phyloP scores from a whole-genome alignment of 805 yeast genomes.

The Candida maesae region DNA sequence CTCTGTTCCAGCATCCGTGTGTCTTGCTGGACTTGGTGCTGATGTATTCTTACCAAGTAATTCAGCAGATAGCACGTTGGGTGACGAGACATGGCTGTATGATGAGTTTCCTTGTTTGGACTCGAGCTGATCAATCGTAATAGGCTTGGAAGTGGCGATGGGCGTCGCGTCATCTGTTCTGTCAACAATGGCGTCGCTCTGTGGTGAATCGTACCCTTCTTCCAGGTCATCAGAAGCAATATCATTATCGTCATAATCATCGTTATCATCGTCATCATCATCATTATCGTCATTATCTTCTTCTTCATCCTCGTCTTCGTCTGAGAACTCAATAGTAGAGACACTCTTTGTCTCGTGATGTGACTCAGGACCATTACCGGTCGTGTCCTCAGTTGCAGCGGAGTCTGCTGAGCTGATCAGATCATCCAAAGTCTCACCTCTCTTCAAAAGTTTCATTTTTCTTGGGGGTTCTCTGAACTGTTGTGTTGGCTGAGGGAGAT shows the following conservation, averaged over 20 bases:
- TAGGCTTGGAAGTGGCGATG: background rate
- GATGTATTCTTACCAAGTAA: background rate
- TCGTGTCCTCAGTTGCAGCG: too few species aligned
- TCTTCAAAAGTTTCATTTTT: conserved; percentile 33
- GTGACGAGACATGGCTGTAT: conserved; percentile 1
- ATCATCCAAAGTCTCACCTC: conserved; percentile 33
- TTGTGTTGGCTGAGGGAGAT: conserved; percentile 2
- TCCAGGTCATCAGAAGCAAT: too few species aligned
- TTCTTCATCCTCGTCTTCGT: conserved; percentile 3
- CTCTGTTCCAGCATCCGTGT: conserved; percentile 3
- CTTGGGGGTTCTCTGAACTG: conserved; percentile 16
- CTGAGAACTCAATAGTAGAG: conserved; percentile 22
- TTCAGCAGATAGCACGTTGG: conserved; percentile 1
- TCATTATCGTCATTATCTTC: background rate
- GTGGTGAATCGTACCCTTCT: too few species aligned
- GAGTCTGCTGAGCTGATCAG: too few species aligned
- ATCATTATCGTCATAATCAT: conserved; percentile 1
- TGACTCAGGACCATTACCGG: background rate
- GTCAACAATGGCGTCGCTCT: background rate
- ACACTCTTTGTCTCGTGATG: conserved; percentile 12
- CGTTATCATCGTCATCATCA: conserved; percentile 7
- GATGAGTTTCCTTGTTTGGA: background rate
- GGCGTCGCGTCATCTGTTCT: conserved; percentile 1
- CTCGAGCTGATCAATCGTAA: conserved; percentile 3
- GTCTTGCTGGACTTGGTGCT: background rate